These are phyloP conservation scores for Hippophae gyantsensis DNA, from an alignment of 306 rosid species.

Conservation along the genomic window DNA sequence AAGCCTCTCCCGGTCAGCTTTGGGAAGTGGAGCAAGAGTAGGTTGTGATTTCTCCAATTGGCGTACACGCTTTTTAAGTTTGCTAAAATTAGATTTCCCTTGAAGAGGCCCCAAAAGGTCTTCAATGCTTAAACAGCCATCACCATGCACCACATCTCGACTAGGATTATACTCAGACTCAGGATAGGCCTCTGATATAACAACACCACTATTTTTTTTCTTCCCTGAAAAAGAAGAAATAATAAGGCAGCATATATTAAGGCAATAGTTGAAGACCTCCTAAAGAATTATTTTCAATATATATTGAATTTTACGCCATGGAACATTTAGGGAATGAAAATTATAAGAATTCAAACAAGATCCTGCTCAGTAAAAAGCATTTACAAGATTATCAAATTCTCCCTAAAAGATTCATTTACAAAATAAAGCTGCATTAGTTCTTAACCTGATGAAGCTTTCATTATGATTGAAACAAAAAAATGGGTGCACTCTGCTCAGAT, in stretches of 20 bases:
- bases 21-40: slow-evolving; percentile 55
- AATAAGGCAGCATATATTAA: neutral
- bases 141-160: slow-evolving; percentile 62
- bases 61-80: slow-evolving; percentile 44
- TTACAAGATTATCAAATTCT: too few relatives aligned
- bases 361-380: too few relatives aligned
- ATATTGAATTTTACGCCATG: too few relatives aligned
- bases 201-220: slow-evolving; percentile 33
- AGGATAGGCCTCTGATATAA: slow-evolving; percentile 62
- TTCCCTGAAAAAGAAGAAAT: slow-evolving; percentile 29
- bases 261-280: too few relatives aligned
- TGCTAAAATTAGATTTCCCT: slow-evolving; percentile 45
- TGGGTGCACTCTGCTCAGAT: too few relatives aligned
- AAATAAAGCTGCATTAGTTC: too few relatives aligned
- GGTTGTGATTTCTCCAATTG: slow-evolving; percentile 36
- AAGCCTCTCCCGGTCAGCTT: slow-evolving; percentile 42
- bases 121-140: slow-evolving; percentile 43
- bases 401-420: too few relatives aligned
- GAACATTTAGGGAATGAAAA: too few relatives aligned
- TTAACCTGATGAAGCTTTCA: too few relatives aligned
- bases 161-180: slow-evolving; percentile 85
- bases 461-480: too few relatives aligned
- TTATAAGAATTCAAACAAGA: too few relatives aligned
- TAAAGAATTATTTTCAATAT: too few relatives aligned
- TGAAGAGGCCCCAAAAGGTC: slow-evolving; percentile 62